Base-by-base conservation (phyloP, 2,329 filamentous ascomycete species). In the Penicillium sp. region DNA sequence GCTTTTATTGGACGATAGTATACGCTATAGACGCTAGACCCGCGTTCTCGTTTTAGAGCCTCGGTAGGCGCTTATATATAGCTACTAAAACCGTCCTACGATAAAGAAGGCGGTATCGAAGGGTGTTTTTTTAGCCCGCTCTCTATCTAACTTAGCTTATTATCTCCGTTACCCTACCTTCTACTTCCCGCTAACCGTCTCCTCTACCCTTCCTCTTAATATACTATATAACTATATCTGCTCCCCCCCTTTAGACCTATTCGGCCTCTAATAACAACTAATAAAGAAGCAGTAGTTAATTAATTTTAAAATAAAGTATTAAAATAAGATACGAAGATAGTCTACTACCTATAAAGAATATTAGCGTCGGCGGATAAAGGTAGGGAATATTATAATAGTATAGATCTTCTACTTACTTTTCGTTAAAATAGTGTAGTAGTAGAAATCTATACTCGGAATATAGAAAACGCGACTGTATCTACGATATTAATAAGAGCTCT, bases 351-450 rank as follows among this genome's bases (percentile, higher is more conserved):
- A 41, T 33, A 55, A 55, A 33, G 53, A 55, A 45, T 55, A 41
- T 50, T 33, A 55, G 52, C 53, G 46, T 50, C 53, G 46, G 40
- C 53, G 46, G 25, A 55, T 33, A 40, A 55, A 55, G 22, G 53
- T 50, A 50, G 5, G 30, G 14, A 50, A 50, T 40, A 19, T 38
- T 38, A 38, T 0, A 7, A 38, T 19, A 38, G 2, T 45, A 49
- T 28, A 37, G 16, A 44, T 14, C 30, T 38, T 7, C 5, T 40
- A 43, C 33, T 28, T 50, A 30, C 41, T 40, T 31, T 45, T 50
- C 1, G n/a, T 38, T 14, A 49, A 25, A 30, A 49, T 28, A 49
- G 46, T 49, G 46, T 25, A 40, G 35, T 49, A 10, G 19, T 40
- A 12, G 12, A 25, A 40, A 25, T 25, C 33, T 19, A 11, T 40